phyloP scores from a whole-genome alignment of 2,329 filamentous ascomycete genomes.

The Trichoderma sp. region DNA sequence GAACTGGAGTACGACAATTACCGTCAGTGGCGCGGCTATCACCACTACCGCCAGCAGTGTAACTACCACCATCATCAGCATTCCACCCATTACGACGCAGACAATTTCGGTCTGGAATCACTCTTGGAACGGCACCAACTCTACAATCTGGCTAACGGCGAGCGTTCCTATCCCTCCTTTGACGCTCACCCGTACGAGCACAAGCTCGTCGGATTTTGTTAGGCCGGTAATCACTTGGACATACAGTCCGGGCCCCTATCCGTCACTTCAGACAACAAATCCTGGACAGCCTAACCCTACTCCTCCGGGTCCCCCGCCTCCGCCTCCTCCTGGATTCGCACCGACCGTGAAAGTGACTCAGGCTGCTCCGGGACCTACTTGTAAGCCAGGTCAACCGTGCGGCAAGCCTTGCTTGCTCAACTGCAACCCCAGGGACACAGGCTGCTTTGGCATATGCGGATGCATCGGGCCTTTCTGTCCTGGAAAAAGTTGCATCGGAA shows the following conservation, averaged over 20 bases:
- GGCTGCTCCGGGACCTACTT: not conserved
- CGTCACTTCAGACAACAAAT: not conserved
- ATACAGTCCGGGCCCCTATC: not conserved
- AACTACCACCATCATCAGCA: not conserved
- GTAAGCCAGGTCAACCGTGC: not conserved
- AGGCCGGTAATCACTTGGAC: not conserved
- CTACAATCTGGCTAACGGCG: not conserved
- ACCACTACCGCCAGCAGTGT: not conserved
- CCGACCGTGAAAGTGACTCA: not conserved
- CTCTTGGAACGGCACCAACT: not conserved
- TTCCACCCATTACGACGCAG: not conserved
- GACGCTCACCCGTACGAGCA: not conserved
- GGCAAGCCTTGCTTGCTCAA: not conserved
- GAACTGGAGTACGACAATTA: not conserved
- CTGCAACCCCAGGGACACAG: not conserved
- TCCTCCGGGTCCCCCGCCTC: not conserved
- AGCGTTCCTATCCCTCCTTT: not conserved
- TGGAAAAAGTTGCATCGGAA: not conserved
- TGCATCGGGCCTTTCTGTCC: not conserved
- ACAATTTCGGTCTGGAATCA: not conserved
- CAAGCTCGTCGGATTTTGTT: not conserved
- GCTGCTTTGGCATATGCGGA: not conserved
- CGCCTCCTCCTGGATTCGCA: not conserved
- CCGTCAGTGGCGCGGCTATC: not conserved
- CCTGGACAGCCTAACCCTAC: not conserved